Base-by-base conservation (phyloP, 78 protist genomes). In the Bigelowiella natans region DNA sequence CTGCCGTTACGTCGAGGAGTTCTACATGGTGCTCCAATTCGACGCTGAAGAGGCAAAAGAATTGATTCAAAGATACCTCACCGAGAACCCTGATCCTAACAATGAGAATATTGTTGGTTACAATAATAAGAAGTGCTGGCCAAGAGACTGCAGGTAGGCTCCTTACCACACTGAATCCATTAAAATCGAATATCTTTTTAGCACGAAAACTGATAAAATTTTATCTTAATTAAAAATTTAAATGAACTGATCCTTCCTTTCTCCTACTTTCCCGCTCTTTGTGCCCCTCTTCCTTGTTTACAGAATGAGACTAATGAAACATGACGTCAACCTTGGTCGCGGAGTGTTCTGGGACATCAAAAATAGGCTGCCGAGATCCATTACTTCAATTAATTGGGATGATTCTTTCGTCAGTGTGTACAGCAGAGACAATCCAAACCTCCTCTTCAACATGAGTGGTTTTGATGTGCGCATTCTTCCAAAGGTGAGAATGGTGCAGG, bases 51-150 rank as follows among this genome's bases (percentile, higher is more conserved):
- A 98, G 93, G 91, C 98, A 0, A 73, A 97, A 34, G 99, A 98
- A 1, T 91, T 99, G 36, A 97, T 98, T 88, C 94, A 97, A 91
- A 94, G 97, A 82, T 98, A 94, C 95, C 97, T 99, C 89, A 97
- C 99, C 0, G 98, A 98, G 93, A 96, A 98, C 92, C 99, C 99
- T 26, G 99, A 98, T 90, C 99, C 99, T 36, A 98, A 98, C 96
- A 98, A 98, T 94, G 99, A 98, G 92, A 98, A 98, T 94, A 95
- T 99, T 0, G 98, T 97, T 85, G 99, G 99, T 1, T 98, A 97
- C 95, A 96, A 97, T 93, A 98, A 98, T 95, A 97, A 97, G 88
- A 96, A 96, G 93, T 97, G 99, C 94, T 99, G 99, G 99, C 99
- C 99, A 31, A 93, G 99, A 37, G 99, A 99, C 89, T 82, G 89